Conservation (phyloP, 208 protist species). For the Acanthamoeba triangularis region DNA sequence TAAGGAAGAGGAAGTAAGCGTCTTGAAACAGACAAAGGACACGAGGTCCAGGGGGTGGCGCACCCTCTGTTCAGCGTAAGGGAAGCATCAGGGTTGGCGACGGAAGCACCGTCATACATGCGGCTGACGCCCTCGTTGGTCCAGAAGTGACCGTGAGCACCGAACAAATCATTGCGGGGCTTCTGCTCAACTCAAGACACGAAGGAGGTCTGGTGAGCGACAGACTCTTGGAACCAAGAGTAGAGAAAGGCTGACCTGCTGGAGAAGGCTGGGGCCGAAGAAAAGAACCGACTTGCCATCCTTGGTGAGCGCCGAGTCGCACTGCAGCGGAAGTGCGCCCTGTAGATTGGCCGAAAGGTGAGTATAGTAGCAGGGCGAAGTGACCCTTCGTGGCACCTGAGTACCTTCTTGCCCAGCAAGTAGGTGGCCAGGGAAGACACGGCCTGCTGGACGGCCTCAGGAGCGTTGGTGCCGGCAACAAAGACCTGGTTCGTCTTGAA, state of each 20-base stretch:
- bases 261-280: slow-evolving; percentile 22
- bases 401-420: slow-evolving; percentile 58
- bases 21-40: background rate
- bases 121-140: slow-evolving; percentile 63
- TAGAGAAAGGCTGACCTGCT: slow-evolving; percentile 12
- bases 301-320: slow-evolving; percentile 62
- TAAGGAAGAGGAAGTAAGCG: background rate
- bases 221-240: background rate
- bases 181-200: slow-evolving; percentile 1
- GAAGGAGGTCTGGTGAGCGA: background rate
- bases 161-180: slow-evolving; percentile 64
- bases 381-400: background rate
- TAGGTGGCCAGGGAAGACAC: slow-evolving; percentile 58
- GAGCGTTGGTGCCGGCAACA: slow-evolving; percentile 54
- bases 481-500: slow-evolving; percentile 74
- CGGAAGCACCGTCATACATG: slow-evolving; percentile 64
- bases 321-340: slow-evolving; percentile 64
- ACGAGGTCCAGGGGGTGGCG: background rate
- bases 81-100: slow-evolving; percentile 8
- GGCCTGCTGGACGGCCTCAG: slow-evolving; percentile 66
- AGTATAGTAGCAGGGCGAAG: no score
- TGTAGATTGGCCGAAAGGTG: background rate
- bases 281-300: slow-evolving; percentile 68
- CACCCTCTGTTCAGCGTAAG: slow-evolving; percentile 60
- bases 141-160: slow-evolving; percentile 59